phyloP scores from a whole-genome alignment of 1,284 basidiomycete species.

The Phellinidium pouzarii region DNA sequence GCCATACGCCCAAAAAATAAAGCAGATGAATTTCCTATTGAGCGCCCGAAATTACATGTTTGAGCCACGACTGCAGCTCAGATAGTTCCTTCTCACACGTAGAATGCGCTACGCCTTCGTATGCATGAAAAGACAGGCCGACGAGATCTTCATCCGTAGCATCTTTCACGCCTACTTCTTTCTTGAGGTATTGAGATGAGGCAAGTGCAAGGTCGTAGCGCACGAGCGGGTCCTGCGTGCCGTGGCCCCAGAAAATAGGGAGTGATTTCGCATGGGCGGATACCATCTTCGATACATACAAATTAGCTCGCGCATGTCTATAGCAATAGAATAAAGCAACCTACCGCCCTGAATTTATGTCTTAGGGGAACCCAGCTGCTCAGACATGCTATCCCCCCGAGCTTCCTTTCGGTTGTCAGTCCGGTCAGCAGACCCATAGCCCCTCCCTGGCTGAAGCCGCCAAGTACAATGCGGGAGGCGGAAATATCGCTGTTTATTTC shows the following conservation, averaged over 20 bases:
- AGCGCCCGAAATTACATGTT: constrained; percentile 35
- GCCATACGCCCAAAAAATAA: too few relatives aligned
- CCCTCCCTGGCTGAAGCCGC: constrained; percentile 86
- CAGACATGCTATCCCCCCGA: constrained; percentile 68
- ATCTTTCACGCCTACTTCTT: constrained; percentile 39
- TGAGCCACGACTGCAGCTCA: constrained; percentile 59
- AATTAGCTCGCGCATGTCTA: not conserved
- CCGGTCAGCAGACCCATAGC: constrained; percentile 74
- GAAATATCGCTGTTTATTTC: constrained; percentile 72
- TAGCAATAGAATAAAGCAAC: constrained; percentile 21
- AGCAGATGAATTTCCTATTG: too few relatives aligned
- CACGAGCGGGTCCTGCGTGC: constrained; percentile 66
- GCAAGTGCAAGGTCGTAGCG: constrained; percentile 27
- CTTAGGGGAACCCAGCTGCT: constrained; percentile 74
- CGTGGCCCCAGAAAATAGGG: constrained; percentile 89
- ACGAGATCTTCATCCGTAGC: constrained; percentile 25
- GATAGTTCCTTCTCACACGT: constrained; percentile 55
- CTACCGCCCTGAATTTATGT: constrained; percentile 56
- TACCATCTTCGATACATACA: constrained; percentile 40
- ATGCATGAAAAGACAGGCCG: constrained; percentile 56
- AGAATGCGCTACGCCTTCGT: constrained; percentile 57
- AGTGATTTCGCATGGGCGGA: constrained; percentile 48
- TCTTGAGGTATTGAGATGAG: constrained; percentile 47
- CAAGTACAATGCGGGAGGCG: constrained; percentile 64
- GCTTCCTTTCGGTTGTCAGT: constrained; percentile 57